Percentiles rank a stretch among this genome's conserved stretches.
phyloP scores from a whole-genome alignment of 345 rosid species.

The Populus nigra region DNA sequence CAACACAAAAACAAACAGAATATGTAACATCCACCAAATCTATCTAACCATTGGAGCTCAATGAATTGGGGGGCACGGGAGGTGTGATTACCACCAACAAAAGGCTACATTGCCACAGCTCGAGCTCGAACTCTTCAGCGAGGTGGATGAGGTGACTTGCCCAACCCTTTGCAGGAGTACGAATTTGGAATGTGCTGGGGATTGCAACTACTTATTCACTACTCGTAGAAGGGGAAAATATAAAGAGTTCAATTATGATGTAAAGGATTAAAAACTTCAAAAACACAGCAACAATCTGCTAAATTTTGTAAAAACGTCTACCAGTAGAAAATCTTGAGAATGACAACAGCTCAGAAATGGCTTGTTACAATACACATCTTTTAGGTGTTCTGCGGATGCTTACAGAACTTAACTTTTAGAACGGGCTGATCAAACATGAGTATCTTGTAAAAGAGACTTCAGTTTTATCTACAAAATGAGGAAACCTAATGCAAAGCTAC shows the following conservation, averaged over 20 bases:
- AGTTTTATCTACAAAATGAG: not conserved
- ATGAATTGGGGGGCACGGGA: too few species aligned
- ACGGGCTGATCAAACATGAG: not conserved
- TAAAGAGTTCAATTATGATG: not conserved
- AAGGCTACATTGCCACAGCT: too few species aligned
- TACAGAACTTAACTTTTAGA: not conserved
- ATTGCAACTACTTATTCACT: too few species aligned
- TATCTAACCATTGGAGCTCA: too few species aligned
- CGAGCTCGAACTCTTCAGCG: too few species aligned
- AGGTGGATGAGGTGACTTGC: too few species aligned
- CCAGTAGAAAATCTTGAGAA: not conserved
- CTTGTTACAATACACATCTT: not conserved
- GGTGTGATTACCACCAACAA: too few species aligned
- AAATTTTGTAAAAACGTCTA: not conserved
- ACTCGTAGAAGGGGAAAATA: too few species aligned
- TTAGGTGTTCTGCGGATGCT: not conserved
- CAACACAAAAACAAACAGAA: too few species aligned
- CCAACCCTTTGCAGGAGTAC: too few species aligned
- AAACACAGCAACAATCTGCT: not conserved
- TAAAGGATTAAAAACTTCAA: not conserved
- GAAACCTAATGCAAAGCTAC: conserved; percentile 10
- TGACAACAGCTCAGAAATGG: not conserved
- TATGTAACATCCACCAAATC: too few species aligned
- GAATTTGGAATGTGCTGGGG: too few species aligned
- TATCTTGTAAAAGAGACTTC: not conserved